phyloP scores from a whole-genome alignment of 495 filamentous ascomycete species.

The Daldinia childiae region DNA sequence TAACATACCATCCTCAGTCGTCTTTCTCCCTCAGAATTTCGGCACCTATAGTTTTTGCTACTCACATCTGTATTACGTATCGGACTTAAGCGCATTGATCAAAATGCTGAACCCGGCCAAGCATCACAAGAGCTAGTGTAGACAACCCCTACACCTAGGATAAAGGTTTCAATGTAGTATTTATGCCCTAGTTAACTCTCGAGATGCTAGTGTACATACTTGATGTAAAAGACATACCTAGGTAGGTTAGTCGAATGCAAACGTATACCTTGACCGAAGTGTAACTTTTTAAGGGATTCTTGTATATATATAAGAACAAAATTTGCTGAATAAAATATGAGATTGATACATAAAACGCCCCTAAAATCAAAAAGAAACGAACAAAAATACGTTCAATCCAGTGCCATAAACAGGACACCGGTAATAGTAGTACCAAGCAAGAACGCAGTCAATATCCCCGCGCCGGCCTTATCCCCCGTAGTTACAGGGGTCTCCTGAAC shows the following conservation, averaged over 20 bases:
- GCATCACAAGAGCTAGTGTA: neutral
- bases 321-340: neutral
- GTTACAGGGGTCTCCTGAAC: slow-evolving; percentile 42
- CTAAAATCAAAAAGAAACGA: neutral
- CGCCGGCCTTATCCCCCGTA: slow-evolving; percentile 65
- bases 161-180: neutral
- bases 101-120: neutral
- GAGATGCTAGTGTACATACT: neutral
- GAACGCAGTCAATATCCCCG: slow-evolving; percentile 65
- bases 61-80: neutral
- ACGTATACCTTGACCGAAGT: neutral
- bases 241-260: neutral
- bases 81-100: too few relatives aligned
- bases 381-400: neutral
- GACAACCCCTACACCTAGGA: neutral
- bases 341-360: neutral
- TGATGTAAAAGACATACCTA: neutral
- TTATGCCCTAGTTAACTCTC: neutral
- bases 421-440: slow-evolving; percentile 44
- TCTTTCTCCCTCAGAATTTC: neutral
- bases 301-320: neutral
- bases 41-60: neutral
- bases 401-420: slow-evolving; percentile 47
- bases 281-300: neutral
- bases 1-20: neutral